Conservation (phyloP, 2,329 filamentous ascomycete genomes). For the Epichloe sibirici region DNA sequence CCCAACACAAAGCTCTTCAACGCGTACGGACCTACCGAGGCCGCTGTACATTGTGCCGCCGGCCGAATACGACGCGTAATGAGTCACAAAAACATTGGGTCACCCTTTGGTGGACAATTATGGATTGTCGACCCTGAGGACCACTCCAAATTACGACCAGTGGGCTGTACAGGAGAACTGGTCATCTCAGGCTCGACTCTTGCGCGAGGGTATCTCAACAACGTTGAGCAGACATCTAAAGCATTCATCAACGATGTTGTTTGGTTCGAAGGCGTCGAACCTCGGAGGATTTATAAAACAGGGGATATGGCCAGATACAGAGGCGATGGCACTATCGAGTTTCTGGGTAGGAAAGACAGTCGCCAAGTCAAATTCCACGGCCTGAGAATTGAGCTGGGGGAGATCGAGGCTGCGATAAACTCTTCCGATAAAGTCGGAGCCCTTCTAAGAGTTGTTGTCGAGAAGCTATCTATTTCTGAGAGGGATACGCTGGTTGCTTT, state of each 20-base stretch:
- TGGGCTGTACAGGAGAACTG: not conserved
- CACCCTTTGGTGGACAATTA: not conserved
- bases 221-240: not conserved
- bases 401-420: not conserved
- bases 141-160: not conserved
- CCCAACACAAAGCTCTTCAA: not conserved
- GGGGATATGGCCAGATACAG: not conserved
- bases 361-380: conserved; percentile 10
- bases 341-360: conserved; percentile 8
- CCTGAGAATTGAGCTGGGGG: not conserved
- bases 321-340: conserved; percentile 17
- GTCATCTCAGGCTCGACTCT: not conserved
- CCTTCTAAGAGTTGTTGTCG: not conserved
- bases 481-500: not conserved
- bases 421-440: not conserved
- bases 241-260: not conserved
- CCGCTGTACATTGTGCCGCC: not conserved
- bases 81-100: not conserved
- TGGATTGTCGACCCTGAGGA: not conserved
- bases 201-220: not conserved
- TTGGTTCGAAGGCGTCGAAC: not conserved
- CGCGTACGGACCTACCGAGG: not conserved
- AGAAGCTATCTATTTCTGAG: not conserved
- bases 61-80: not conserved
- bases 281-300: not conserved